These are phyloP conservation scores for Boletus rex-veris DNA, from an alignment of 768 basidiomycete genomes.

Conservation along the genomic window DNA sequence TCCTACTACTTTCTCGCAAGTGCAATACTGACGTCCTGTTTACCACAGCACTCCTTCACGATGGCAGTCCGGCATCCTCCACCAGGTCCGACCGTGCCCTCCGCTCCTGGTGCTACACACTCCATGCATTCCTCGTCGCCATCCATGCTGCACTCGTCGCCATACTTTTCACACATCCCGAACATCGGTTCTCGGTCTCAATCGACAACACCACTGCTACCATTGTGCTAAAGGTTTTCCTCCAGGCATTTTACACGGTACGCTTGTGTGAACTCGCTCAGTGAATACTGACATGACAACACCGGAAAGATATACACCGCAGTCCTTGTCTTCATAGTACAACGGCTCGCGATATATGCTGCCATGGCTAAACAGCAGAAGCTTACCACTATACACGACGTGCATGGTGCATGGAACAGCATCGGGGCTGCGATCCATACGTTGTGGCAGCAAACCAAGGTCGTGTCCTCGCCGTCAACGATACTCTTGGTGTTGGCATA, in stretches of 20 bases:
- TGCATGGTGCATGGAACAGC: constrained; percentile 19
- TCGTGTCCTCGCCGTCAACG: constrained; percentile 3
- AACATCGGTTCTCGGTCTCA: background rate
- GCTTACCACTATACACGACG: constrained; percentile 21
- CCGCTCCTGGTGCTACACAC: background rate
- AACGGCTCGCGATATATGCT: constrained; percentile 10
- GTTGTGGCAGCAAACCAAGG: constrained; percentile 21
- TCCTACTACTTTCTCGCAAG: no score
- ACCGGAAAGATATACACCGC: constrained; percentile 15
- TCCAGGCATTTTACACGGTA: background rate
- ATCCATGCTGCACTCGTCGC: background rate
- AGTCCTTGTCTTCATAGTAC: constrained; percentile 6
- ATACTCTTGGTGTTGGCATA: constrained; percentile 14
- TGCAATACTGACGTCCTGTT: no score
- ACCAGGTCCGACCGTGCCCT: background rate
- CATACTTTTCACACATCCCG: background rate
- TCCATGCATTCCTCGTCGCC: background rate
- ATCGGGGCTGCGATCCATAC: constrained; percentile 16
- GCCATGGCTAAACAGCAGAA: constrained; percentile 7
- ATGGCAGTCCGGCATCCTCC: background rate
- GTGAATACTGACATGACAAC: background rate
- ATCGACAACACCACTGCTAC: background rate
- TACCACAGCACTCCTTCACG: no score
- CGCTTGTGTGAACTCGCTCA: background rate
- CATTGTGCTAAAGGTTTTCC: background rate